Conservation (phyloP, 1,284 basidiomycete genomes). For the Wallemia ichthyophaga region DNA sequence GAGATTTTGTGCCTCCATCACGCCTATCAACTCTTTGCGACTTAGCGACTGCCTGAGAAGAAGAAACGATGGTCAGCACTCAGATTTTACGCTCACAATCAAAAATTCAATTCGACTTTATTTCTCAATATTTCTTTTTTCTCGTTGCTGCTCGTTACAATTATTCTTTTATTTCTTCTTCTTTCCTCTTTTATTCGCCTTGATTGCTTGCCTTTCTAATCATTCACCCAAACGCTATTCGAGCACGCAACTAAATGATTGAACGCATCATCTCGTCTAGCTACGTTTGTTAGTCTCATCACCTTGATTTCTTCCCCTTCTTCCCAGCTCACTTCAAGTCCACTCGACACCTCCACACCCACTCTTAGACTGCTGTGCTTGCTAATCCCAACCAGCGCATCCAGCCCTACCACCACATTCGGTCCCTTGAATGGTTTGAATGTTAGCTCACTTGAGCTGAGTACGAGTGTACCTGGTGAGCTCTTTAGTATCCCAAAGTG, state of each 20-base stretch:
- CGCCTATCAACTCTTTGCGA: background rate
- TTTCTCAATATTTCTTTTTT: background rate
- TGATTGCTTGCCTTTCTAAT: background rate
- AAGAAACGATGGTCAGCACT: background rate
- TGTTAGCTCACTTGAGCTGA: background rate
- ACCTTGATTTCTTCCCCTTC: background rate
- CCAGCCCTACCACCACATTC: background rate
- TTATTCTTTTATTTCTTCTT: background rate
- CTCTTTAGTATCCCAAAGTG: background rate
- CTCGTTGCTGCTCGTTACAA: background rate
- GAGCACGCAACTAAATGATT: background rate
- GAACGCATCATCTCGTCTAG: background rate
- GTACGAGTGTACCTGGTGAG: background rate
- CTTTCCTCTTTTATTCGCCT: background rate
- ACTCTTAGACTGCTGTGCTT: background rate
- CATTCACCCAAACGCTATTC: background rate
- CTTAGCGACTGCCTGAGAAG: background rate
- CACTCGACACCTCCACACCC: background rate
- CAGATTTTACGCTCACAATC: background rate
- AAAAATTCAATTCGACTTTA: background rate
- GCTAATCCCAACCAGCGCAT: background rate
- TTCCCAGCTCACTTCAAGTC: background rate
- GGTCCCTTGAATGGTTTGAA: background rate
- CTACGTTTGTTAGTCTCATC: background rate
- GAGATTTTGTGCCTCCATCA: background rate